Percentiles rank a stretch among this genome's conserved stretches.
phyloP scores from a whole-genome alignment of 441 rosid species.

The Rhodomyrtus psidioides region DNA sequence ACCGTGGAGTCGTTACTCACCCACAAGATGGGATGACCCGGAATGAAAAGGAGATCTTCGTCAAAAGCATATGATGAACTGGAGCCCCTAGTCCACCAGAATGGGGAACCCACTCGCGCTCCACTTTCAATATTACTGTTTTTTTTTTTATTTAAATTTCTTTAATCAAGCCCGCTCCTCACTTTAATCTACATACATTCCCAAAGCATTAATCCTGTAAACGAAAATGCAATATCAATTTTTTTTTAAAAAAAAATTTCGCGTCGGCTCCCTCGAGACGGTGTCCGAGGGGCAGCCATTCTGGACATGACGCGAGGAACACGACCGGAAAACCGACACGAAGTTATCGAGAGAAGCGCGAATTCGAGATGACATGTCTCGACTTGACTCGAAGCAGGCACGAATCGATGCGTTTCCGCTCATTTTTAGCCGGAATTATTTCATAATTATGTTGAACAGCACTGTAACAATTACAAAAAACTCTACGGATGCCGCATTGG shows the following conservation, averaged over 20 bases:
- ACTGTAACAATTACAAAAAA: background rate
- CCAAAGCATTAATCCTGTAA: background rate
- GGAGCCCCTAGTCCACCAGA: background rate
- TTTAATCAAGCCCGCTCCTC: background rate
- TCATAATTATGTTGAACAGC: background rate
- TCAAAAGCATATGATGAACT: background rate
- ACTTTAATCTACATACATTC: background rate
- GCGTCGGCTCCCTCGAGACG: background rate
- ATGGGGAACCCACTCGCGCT: background rate
- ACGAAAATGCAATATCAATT: background rate
- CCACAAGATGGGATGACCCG: background rate
- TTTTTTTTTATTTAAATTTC: background rate
- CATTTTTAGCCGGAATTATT: background rate
- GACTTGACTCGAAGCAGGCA: accelerated
- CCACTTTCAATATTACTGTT: background rate
- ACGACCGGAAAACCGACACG: accelerated
- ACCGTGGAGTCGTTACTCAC: background rate
- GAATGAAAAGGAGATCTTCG: background rate
- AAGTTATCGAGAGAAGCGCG: background rate
- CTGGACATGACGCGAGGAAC: accelerated
- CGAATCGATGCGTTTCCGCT: accelerated
- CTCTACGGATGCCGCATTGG: background rate
- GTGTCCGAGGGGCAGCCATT: no score
- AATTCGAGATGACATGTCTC: accelerated
- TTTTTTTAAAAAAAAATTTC: background rate